Evolutionary conservation across 1,284 basidiomycete species (phyloP).

Genomic region (Entoloma clypeatum): DNA sequence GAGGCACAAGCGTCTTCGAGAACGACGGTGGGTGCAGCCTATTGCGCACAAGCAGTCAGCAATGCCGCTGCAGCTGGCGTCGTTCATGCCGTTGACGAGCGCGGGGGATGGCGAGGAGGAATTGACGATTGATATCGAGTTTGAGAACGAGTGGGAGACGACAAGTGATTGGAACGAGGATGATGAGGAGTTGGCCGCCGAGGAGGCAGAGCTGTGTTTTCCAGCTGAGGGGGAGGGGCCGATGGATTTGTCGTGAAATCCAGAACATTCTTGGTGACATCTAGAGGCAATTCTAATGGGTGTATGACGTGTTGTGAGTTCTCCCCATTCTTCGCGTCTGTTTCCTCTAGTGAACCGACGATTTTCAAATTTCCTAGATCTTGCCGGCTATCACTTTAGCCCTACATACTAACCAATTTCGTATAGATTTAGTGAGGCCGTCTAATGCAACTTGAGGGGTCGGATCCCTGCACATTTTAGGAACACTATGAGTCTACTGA

Average conservation of each 20-base stretch:
- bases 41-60: constrained; percentile 47
- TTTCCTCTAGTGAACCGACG: no score
- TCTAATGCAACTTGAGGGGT: no score
- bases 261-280: no score
- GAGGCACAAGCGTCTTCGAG: constrained; percentile 88
- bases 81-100: constrained; percentile 55
- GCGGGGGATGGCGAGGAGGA: constrained; percentile 45
- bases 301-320: no score
- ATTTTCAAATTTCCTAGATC: no score
- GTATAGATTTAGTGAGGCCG: no score
- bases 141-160: constrained; percentile 91
- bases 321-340: no score
- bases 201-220: constrained; percentile 68
- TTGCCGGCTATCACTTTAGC: no score
- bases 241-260: constrained; percentile 55
- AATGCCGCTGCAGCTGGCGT: constrained; percentile 50
- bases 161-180: constrained; percentile 88
- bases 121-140: constrained; percentile 76
- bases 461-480: no score
- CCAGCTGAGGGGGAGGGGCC: constrained; percentile 46
- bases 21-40: constrained; percentile 91
- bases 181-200: constrained; percentile 69
- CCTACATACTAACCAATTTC: no score
- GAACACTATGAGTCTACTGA: no score
- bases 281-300: no score